Percentiles rank a stretch among this genome's conserved stretches.
phyloP scores from a whole-genome alignment of 1,139 yeast genomes.

The Candida sojae region DNA sequence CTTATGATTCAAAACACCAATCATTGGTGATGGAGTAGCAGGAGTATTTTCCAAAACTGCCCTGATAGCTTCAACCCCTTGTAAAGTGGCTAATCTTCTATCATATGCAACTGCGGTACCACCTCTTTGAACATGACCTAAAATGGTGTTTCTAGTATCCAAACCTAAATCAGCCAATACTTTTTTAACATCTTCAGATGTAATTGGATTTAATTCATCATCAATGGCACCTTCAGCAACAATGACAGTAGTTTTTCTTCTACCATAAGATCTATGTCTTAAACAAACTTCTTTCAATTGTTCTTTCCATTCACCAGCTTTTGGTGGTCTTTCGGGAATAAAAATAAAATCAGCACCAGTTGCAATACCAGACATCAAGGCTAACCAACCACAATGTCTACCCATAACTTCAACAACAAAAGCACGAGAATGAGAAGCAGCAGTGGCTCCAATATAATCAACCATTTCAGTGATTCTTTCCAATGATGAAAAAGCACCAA shows the following conservation, averaged over 20 bases:
- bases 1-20: conserved; percentile 85
- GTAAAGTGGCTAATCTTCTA: conserved; percentile 86
- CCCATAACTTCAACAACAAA: conserved; percentile 99
- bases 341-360: conserved; percentile 94
- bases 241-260: conserved; percentile 91
- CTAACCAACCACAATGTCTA: conserved; percentile 98
- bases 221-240: conserved; percentile 98
- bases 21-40: conserved; percentile 92
- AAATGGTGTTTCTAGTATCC: conserved; percentile 91
- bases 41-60: conserved; percentile 90
- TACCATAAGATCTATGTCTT: conserved; percentile 83
- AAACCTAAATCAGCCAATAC: conserved; percentile 81
- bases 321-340: conserved; percentile 88
- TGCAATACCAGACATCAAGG: conserved; percentile 92
- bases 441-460: conserved; percentile 96
- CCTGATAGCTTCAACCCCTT: conserved; percentile 96
- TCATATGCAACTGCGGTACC: conserved; percentile 97
- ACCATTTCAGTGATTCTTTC: conserved; percentile 92
- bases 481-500: conserved; percentile 92
- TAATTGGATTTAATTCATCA: conserved; percentile 75
- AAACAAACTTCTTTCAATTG: conserved; percentile 70
- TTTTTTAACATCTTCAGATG: conserved; percentile 76
- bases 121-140: conserved; percentile 98
- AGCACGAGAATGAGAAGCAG: conserved; percentile 95
- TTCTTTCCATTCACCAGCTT: conserved; percentile 67